phyloP scores from a whole-genome alignment of 75 land plant species.

The Picea glauca region DNA sequence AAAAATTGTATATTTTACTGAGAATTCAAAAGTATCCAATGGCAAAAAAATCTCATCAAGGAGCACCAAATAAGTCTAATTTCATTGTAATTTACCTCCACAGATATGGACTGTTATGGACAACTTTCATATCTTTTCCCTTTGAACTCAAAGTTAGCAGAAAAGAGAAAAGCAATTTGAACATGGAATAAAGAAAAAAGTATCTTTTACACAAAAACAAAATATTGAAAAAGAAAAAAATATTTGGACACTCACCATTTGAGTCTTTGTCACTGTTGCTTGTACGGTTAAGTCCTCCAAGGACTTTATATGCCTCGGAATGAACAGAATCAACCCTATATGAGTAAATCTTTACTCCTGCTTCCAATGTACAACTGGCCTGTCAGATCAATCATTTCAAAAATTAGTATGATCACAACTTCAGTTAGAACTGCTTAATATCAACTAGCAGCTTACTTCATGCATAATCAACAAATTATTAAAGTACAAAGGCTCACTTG shows the following conservation, averaged over 20 bases:
- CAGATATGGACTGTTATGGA: background rate
- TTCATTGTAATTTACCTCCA: background rate
- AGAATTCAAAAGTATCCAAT: background rate
- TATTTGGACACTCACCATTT: background rate
- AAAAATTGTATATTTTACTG: no score
- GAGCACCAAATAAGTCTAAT: background rate
- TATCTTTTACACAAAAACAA: background rate
- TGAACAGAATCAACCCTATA: slow-evolving; percentile 88
- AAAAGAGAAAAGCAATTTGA: no score
- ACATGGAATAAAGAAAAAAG: background rate
- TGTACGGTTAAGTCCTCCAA: slow-evolving; percentile 88
- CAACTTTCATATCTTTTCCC: no score
- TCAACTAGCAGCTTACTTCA: background rate
- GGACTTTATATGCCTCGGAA: slow-evolving; percentile 89
- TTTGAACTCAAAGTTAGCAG: no score
- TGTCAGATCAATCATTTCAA: slow-evolving; percentile 13
- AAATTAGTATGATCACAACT: background rate
- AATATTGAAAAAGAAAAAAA: background rate
- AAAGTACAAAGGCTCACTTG: background rate
- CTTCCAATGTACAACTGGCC: slow-evolving; percentile 99
- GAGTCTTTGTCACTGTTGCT: slow-evolving; percentile 34
- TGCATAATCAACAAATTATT: background rate
- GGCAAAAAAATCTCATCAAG: background rate
- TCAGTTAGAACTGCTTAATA: background rate
- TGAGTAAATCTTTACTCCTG: slow-evolving; percentile 94